phyloP scores from a whole-genome alignment of 2,329 filamentous ascomycete genomes.

The Fusarium sp. region DNA sequence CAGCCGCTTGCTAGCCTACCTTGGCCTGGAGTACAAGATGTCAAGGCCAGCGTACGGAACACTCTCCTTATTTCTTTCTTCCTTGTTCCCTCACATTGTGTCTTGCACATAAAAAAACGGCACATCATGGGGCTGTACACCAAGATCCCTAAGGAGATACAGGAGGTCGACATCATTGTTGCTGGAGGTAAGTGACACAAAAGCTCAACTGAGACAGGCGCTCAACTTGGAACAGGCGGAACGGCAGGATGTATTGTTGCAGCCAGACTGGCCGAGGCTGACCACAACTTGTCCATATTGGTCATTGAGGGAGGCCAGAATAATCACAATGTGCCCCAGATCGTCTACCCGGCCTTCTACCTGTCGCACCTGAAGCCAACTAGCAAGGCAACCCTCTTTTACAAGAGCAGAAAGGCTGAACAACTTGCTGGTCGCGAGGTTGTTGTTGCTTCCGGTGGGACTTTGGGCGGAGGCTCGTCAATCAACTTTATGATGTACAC shows the following conservation, averaged over 20 bases:
- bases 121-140: not conserved
- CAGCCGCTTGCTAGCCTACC: not conserved
- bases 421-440: conserved; percentile 31
- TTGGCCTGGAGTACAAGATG: not conserved
- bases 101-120: not conserved
- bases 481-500: conserved; percentile 45
- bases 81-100: not conserved
- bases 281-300: not conserved
- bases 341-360: conserved; percentile 17
- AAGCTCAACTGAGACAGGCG: not conserved
- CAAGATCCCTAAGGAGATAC: not conserved
- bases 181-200: not conserved
- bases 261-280: not conserved
- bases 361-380: conserved; percentile 26
- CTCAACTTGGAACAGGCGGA: not conserved
- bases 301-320: not conserved
- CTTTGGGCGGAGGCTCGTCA: conserved; percentile 43
- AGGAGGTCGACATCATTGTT: not conserved
- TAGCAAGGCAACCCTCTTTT: conserved; percentile 34
- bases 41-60: not conserved
- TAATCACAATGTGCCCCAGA: not conserved
- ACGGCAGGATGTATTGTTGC: not conserved
- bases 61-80: not conserved
- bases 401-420: conserved; percentile 30
- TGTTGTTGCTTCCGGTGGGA: conserved; percentile 36